Evolutionary conservation across 352 stramenopile species (phyloP).

Genomic region (Phytophthora meadii): DNA sequence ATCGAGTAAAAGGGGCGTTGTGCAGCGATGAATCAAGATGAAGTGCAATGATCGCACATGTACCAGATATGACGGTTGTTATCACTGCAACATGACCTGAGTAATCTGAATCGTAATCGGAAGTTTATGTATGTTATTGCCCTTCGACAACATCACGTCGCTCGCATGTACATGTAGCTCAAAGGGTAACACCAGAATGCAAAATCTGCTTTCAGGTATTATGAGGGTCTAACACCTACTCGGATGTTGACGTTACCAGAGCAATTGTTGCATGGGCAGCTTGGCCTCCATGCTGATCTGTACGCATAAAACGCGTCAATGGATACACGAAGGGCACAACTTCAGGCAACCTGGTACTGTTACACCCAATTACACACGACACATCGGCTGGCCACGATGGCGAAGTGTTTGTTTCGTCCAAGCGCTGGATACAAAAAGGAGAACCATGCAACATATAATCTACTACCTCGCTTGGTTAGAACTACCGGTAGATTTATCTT

Average conservation of each 20-base stretch:
- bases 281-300: slow-evolving; percentile 17
- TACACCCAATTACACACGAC: slow-evolving; percentile 13
- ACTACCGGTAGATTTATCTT: no score
- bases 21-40: background rate
- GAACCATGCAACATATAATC: no score
- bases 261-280: background rate
- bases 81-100: background rate
- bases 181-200: background rate
- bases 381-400: slow-evolving; percentile 18
- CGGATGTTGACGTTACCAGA: no score
- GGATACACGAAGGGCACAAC: slow-evolving; percentile 21
- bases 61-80: no score
- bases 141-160: no score
- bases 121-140: no score
- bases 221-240: background rate
- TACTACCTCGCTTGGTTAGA: no score
- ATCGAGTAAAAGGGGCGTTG: slow-evolving; percentile 11
- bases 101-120: background rate
- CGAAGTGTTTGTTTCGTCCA: slow-evolving; percentile 3
- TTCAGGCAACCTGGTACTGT: background rate
- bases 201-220: no score
- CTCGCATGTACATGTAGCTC: no score
- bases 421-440: no score
- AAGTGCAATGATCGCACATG: no score
- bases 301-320: slow-evolving; percentile 29